Conservation (phyloP, 148 eudicot genomes). For the Oxyria digyna region DNA sequence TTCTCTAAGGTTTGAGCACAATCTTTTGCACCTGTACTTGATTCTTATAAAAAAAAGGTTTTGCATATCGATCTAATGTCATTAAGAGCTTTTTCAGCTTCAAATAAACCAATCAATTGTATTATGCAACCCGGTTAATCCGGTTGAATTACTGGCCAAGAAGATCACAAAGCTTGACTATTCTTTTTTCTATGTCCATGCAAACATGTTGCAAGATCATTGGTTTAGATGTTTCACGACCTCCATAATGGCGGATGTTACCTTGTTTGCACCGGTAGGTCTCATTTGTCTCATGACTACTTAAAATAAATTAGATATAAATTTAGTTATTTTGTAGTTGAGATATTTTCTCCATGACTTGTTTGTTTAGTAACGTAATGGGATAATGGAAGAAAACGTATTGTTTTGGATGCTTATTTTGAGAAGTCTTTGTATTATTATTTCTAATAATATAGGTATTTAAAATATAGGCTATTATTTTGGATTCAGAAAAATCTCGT, state of each 20-base stretch:
- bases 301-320: no score
- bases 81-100: constrained; percentile 40
- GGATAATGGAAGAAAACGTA: no score
- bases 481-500: no score
- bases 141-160: constrained; percentile 78
- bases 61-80: no score
- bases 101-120: constrained; percentile 92
- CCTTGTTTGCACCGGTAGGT: constrained; percentile 88
- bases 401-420: no score
- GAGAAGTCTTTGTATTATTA: no score
- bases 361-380: no score
- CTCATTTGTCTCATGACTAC: no score
- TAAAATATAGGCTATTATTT: no score
- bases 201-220: constrained; percentile 93
- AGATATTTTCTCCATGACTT: no score
- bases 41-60: neutral
- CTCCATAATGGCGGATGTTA: constrained; percentile 90
- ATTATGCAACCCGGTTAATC: constrained; percentile 88
- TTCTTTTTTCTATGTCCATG: constrained; percentile 92
- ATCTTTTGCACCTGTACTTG: neutral
- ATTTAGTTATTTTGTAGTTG: no score
- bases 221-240: constrained; percentile 88
- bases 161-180: constrained; percentile 91
- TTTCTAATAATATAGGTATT: no score
- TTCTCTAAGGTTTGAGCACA: constrained; percentile 9